phyloP scores from a whole-genome alignment of 805 yeast genomes.

The fission yeast (Schizosaccharomyces pombe) region DNA sequence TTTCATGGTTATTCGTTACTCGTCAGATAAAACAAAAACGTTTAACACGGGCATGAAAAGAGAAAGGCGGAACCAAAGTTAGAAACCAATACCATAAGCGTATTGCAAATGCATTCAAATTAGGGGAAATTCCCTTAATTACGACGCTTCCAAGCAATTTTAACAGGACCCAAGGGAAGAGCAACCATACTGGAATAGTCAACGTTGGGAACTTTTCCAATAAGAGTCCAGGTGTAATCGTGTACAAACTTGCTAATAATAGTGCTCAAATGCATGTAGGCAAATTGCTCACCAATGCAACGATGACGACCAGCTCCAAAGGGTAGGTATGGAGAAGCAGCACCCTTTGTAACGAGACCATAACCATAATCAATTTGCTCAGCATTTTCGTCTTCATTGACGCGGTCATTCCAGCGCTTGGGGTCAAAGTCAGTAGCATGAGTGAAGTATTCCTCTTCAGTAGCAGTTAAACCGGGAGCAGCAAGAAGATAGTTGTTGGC shows the following conservation, averaged over 20 bases:
- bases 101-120: too few species aligned
- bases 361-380: slow-evolving; percentile 68
- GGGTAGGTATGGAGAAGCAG: slow-evolving; percentile 82
- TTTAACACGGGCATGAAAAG: too few species aligned
- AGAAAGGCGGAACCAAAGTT: too few species aligned
- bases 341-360: slow-evolving; percentile 81
- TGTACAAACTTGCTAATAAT: slow-evolving; percentile 52
- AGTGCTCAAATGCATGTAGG: slow-evolving; percentile 77
- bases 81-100: too few species aligned
- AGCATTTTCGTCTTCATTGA: slow-evolving; percentile 11
- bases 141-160: slow-evolving; percentile 2
- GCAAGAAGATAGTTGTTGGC: slow-evolving; percentile 73
- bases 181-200: slow-evolving; percentile 10
- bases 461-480: slow-evolving; percentile 79
- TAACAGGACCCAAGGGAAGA: slow-evolving; percentile 1
- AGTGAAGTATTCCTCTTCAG: slow-evolving; percentile 57
- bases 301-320: slow-evolving; percentile 99
- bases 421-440: slow-evolving; percentile 52
- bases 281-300: slow-evolving; percentile 97
- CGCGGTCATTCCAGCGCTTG: slow-evolving; percentile 46
- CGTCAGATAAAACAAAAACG: too few species aligned
- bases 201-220: slow-evolving; percentile 16
- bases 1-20: too few species aligned
- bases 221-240: slow-evolving; percentile 52
- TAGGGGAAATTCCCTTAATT: background rate